These are phyloP conservation scores for Saccharomycopsis oosterbeekiorum DNA, from an alignment of 805 yeast species.

Conservation along the genomic window DNA sequence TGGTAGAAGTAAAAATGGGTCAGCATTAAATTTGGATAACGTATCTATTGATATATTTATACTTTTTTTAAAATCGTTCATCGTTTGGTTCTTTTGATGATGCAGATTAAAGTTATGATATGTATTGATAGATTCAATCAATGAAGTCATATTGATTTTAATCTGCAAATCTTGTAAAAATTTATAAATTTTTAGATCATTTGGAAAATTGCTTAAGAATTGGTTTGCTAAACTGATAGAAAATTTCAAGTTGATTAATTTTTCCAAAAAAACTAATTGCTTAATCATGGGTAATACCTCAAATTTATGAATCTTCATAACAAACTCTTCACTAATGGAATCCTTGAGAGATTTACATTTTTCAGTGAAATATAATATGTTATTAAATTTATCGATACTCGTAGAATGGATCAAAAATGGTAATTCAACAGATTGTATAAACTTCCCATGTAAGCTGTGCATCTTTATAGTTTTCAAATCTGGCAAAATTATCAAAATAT, in stretches of 20 bases:
- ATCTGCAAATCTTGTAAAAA: neutral
- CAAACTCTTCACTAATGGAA: neutral
- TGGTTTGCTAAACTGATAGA: constrained; percentile 24
- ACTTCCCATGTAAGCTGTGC: constrained; percentile 23
- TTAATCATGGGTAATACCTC: constrained; percentile 24
- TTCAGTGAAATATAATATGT: neutral
- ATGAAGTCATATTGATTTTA: neutral
- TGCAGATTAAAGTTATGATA: neutral
- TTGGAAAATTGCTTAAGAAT: constrained; percentile 25
- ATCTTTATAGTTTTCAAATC: neutral
- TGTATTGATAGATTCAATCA: neutral
- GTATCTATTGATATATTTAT: constrained; percentile 31
- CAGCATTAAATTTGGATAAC: constrained; percentile 47
- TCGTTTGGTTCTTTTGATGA: neutral
- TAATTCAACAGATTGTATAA: constrained; percentile 27
- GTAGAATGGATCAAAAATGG: constrained; percentile 21
- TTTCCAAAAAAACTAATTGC: constrained; percentile 26
- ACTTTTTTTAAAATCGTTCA: constrained; percentile 24
- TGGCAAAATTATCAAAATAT: neutral
- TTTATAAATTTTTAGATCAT: constrained; percentile 35
- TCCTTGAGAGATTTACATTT: constrained; percentile 2
- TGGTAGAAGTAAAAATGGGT: constrained; percentile 43
- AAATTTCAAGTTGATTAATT: constrained; percentile 35
- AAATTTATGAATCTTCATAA: constrained; percentile 20
- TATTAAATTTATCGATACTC: constrained; percentile 11